A percentile compares a stretch with the other conserved stretches of the same genome.
phyloP scores from a whole-genome alignment of 2,329 filamentous ascomycete species.

The Aspergillus clavatus region DNA sequence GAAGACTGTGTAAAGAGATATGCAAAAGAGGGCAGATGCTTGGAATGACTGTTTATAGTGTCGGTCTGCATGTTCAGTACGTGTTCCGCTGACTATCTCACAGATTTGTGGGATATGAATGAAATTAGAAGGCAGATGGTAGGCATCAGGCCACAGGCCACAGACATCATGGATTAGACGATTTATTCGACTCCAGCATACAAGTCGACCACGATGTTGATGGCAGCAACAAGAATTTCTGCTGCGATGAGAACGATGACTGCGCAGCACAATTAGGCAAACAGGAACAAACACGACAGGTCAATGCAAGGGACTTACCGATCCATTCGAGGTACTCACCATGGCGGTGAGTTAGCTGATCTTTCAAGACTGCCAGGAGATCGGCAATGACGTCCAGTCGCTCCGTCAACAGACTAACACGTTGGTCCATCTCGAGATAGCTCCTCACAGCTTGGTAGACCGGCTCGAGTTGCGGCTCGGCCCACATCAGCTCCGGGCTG shows the following conservation, averaged over 20 bases:
- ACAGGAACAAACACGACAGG: not conserved
- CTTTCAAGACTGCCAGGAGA: constrained; percentile 85
- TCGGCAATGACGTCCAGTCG: constrained; percentile 90
- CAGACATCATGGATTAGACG: not conserved
- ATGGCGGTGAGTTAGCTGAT: constrained; percentile 89
- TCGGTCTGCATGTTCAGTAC: not conserved
- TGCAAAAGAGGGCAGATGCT: too few relatives aligned
- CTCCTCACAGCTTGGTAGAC: constrained; percentile 92
- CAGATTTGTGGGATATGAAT: too few relatives aligned
- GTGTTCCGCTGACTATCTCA: too few relatives aligned
- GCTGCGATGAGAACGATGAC: constrained; percentile 94
- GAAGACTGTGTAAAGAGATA: not conserved
- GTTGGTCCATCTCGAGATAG: constrained; percentile 97
- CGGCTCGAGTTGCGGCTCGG: constrained; percentile 91
- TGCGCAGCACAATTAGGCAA: constrained; percentile 32
- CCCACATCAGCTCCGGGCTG: constrained; percentile 97
- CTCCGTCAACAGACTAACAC: constrained; percentile 83
- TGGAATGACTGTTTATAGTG: not conserved
- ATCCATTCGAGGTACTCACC: constrained; percentile 89
- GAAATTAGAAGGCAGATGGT: too few relatives aligned
- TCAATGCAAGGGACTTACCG: constrained; percentile 51
- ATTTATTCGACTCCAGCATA: constrained; percentile 65
- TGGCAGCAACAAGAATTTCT: constrained; percentile 84
- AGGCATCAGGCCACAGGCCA: too few relatives aligned
- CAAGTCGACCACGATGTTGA: constrained; percentile 93